Evolutionary conservation across 2,329 filamentous ascomycete genomes (phyloP), one percentile per base, ranked within the genome.

Genomic region (Venturia nashicola): DNA sequence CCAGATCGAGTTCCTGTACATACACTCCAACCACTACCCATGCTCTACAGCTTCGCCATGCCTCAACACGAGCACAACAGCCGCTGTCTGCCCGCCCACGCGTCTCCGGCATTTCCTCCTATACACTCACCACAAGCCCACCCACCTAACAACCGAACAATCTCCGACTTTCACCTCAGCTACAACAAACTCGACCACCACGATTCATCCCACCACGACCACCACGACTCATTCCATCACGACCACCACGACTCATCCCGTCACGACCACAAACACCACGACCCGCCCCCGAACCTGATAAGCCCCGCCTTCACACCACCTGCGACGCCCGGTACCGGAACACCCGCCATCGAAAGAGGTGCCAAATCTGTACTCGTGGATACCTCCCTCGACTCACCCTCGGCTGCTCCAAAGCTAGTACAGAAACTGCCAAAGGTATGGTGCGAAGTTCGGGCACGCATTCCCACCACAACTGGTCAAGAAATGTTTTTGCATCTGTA

Each of bases 401-500:
- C 71, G 65, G 77, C 79, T 61, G 40, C 90, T 91, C 0, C 86
- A 84, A 65, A 80, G 14, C 54, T 66, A 14, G 48, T 97, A 7
- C 81, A 88, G 68, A 83, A 80, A 16, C 80, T 97, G 1, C 94
- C 93, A 8, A 77, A 89, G 32, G 93, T 99, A n/a, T 86, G 90
- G 73, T 99, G 94, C 77, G 86, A 95, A 68, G 94, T 97, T 60
- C 88, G 94, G 68, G 94, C 94, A 20, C 87, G 94, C 63, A 99
- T 99, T 70, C 94, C 94, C 0, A 97, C 93, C 0, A 93, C 91
- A 2, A 86, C 83, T 0, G 93, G 93, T 3, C 89, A 91, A 12
- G 92, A 99, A 75, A 97, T 99, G 91, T 99, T 95, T 76, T 77
- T 99, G 61, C 93, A 99, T 72, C 80, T 97, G 0, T 99, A 99